Percentiles rank a stretch among this genome's conserved stretches.
Evolutionary conservation across 371 early-diverging fungal genomes (phyloP).

Genomic region (Encephalitozoon romaleae): DNA sequence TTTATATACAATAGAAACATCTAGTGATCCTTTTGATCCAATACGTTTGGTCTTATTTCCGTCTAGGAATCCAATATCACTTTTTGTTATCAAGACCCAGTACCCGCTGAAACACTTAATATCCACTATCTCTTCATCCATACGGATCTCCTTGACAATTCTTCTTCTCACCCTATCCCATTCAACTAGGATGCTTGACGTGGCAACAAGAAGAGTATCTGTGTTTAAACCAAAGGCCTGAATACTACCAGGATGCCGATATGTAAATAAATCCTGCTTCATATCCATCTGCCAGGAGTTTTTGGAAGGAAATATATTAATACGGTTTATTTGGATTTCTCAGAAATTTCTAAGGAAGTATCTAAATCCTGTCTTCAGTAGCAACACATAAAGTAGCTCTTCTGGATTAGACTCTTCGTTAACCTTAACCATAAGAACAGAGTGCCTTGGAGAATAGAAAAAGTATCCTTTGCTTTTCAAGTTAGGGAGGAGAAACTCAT

Average conservation of each 20-base stretch:
- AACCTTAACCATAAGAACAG: constrained; percentile 35
- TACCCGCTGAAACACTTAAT: background rate
- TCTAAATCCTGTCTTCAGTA: background rate
- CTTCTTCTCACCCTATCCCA: background rate
- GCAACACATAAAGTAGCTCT: background rate
- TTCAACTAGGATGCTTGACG: background rate
- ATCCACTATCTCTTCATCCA: no score
- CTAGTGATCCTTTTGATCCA: background rate
- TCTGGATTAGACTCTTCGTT: background rate
- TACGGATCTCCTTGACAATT: background rate
- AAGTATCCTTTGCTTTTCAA: constrained; percentile 11
- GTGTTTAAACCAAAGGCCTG: background rate
- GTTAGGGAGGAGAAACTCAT: background rate
- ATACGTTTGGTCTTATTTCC: background rate
- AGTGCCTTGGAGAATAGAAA: constrained; percentile 11
- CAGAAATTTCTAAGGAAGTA: background rate
- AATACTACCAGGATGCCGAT: background rate
- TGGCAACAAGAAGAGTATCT: background rate
- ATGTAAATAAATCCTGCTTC: background rate
- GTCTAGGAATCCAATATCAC: background rate
- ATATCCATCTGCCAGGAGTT: background rate
- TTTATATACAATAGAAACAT: background rate
- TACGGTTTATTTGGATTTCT: background rate
- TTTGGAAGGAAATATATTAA: background rate
- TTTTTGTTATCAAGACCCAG: background rate